phyloP scores from a whole-genome alignment of 2,329 filamentous ascomycete species.

The Penicillium thymicola region DNA sequence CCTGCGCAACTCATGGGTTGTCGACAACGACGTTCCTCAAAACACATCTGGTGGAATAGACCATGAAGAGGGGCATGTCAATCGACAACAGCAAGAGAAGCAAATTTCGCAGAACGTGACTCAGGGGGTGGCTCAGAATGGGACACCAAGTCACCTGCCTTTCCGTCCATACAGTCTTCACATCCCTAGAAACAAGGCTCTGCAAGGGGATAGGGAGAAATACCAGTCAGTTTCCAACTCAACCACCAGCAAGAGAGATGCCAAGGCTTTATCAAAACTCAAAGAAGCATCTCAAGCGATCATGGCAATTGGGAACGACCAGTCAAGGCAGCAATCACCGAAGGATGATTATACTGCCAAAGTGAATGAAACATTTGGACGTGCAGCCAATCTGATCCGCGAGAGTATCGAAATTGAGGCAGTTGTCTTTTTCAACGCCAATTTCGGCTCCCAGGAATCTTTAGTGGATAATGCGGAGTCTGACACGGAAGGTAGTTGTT shows the following conservation, averaged over 20 bases:
- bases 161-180: constrained; percentile 3
- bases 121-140: background rate
- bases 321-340: background rate
- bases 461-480: constrained; percentile 1
- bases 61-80: constrained; percentile 8
- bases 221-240: background rate
- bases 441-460: constrained; percentile 7
- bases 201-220: background rate
- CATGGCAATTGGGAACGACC: background rate
- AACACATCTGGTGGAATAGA: background rate
- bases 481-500: constrained; percentile 3
- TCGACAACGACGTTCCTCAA: background rate
- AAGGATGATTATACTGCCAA: constrained; percentile 5
- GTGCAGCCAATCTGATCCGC: constrained; percentile 43
- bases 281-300: background rate
- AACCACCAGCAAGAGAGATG: background rate
- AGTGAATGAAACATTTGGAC: constrained; percentile 35
- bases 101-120: constrained; percentile 2
- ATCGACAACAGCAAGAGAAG: constrained; percentile 13
- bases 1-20: constrained; percentile 15
- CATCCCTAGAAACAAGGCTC: background rate
- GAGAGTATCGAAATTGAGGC: constrained; percentile 41
- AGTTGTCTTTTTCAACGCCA: constrained; percentile 27
- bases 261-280: background rate
- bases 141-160: background rate